Base-by-base conservation (phyloP, 768 basidiomycete species). In the Hydnum rufescens region DNA sequence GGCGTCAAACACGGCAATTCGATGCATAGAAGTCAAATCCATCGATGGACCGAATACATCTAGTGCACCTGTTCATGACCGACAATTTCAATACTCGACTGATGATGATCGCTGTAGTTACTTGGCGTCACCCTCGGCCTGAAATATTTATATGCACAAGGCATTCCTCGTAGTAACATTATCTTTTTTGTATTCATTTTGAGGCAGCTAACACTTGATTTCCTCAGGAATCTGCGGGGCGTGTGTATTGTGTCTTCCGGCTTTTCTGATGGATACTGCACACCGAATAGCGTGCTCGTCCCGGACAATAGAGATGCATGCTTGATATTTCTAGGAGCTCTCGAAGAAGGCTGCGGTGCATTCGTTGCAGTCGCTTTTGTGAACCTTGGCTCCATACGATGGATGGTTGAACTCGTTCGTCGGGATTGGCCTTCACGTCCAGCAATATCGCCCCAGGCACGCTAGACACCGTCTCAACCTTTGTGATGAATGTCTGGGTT, bases 281-380 rank as follows among this genome's bases (percentile, higher is more conserved):
- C 13, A 42, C 52, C 69, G 70, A 60, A 61, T 8, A 71, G 70
- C 42, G 59, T 70, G 30, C 58, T 70, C 0, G 58, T 71, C 4
- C 58, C 55, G 48, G 64, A 69, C 47, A 47, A 51, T 4, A 57
- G 58, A 22, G 58, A 64, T 42, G 67, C 65, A 6, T 55, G 61
- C 36, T 53, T 70, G 34, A 55, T 66, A 3, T 59, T 71, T 30
- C 65, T 69, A 1, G 60, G 63, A 29, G 60, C 69, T 13, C 51
- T 68, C n/a, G 65, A 65, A 44, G 56, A 57, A 39, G 59, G 62
- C 23, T 65, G 68, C 3, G 68, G 65, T 48, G 68, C 68, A 5
- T 66, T 68, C 0, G 64, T 60, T 18, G 56, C 60, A 19, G 55
- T 62, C 3, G 57, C 58, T 8, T 25, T 47, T 8, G 8, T 47